A percentile compares a stretch with the other conserved stretches of the same genome.
Conservation (phyloP, 768 basidiomycete genomes). For the Rhizopogon roseolus region DNA sequence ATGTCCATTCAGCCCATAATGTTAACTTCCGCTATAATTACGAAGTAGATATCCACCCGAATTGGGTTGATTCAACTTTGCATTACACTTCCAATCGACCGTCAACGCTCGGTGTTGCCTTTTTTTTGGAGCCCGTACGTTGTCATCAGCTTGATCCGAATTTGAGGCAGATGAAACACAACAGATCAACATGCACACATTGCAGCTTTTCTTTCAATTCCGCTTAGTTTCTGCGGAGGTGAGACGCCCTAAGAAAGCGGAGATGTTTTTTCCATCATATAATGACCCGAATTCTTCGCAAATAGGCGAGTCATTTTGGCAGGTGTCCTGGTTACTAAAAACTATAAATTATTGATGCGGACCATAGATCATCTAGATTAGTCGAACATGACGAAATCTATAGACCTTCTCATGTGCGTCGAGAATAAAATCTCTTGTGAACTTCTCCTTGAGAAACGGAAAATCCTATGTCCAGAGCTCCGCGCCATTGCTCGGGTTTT, state of each 20-base stretch:
- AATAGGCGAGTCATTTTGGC: slow-evolving; percentile 4
- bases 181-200: slow-evolving; percentile 5
- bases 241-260: slow-evolving; percentile 24
- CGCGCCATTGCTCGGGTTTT: slow-evolving; percentile 18
- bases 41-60: slow-evolving; percentile 10
- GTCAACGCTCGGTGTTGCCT: too few relatives aligned
- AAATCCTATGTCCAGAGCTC: slow-evolving; percentile 10
- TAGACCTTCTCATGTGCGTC: slow-evolving; percentile 5
- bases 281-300: slow-evolving; percentile 8
- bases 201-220: slow-evolving; percentile 14
- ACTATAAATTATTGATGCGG: slow-evolving; percentile 8
- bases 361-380: neutral
- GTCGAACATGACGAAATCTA: slow-evolving; percentile 20
- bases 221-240: slow-evolving; percentile 27
- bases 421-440: slow-evolving; percentile 6
- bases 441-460: slow-evolving; percentile 4
- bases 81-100: too few relatives aligned
- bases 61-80: slow-evolving; percentile 1
- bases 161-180: slow-evolving; percentile 15
- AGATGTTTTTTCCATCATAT: slow-evolving; percentile 20
- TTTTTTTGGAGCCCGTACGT: too few relatives aligned
- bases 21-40: slow-evolving; percentile 26
- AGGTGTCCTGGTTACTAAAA: slow-evolving; percentile 10
- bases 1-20: neutral
- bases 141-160: too few relatives aligned